phyloP scores from a whole-genome alignment of 768 basidiomycete genomes.

The Strobilomyces echinocephalus region DNA sequence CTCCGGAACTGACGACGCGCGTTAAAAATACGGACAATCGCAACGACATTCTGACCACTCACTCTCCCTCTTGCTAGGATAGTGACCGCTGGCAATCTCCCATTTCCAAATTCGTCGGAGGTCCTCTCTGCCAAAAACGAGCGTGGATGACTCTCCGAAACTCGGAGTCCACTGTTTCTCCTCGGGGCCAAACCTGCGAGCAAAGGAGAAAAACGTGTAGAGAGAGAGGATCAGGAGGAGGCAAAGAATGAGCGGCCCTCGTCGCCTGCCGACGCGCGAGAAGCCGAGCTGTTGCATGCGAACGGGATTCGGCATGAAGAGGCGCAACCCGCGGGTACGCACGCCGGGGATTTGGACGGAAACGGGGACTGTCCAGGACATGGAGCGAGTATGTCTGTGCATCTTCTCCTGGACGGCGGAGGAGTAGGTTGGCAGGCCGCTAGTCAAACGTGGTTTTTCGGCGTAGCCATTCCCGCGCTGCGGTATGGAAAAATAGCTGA shows the following conservation, averaged over 20 bases:
- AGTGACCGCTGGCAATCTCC: slow-evolving; percentile 92
- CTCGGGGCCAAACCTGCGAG: slow-evolving; percentile 55
- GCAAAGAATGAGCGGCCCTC: slow-evolving; percentile 51
- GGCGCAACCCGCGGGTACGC: slow-evolving; percentile 48
- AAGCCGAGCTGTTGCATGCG: slow-evolving; percentile 55
- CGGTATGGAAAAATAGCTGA: slow-evolving; percentile 43
- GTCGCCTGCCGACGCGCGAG: slow-evolving; percentile 53
- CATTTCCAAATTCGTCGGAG: slow-evolving; percentile 90
- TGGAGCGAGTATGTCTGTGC: slow-evolving; percentile 39
- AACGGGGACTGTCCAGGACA: slow-evolving; percentile 57
- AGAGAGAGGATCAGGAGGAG: slow-evolving; percentile 42
- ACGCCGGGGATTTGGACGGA: slow-evolving; percentile 59
- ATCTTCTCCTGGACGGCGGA: slow-evolving; percentile 66
- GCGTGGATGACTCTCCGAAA: slow-evolving; percentile 60
- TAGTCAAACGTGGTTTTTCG: slow-evolving; percentile 39
- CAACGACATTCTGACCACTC: slow-evolving; percentile 29
- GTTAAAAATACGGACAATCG: not conserved
- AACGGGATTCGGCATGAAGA: slow-evolving; percentile 57
- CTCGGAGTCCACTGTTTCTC: slow-evolving; percentile 61
- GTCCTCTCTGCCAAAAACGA: slow-evolving; percentile 74
- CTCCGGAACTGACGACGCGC: slow-evolving; percentile 55
- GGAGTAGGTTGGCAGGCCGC: slow-evolving; percentile 45
- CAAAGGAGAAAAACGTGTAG: slow-evolving; percentile 57
- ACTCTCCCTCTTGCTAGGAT: slow-evolving; percentile 80
- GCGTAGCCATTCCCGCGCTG: slow-evolving; percentile 44